phyloP scores from a whole-genome alignment of 768 basidiomycete genomes.

The Leucocoprinus sp. region DNA sequence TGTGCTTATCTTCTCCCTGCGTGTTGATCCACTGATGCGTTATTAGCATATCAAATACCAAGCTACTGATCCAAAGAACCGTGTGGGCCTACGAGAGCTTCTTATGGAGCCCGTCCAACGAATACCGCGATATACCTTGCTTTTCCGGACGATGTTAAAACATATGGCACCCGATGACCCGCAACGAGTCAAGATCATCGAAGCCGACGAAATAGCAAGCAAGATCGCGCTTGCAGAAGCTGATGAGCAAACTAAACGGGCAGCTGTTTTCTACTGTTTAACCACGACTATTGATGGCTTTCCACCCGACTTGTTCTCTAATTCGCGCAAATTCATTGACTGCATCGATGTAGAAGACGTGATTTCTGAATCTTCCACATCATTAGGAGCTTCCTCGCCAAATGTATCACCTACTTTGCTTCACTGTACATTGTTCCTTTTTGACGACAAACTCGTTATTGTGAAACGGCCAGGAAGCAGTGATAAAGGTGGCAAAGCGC shows the following conservation, averaged over 20 bases:
- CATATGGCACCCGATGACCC: constrained; percentile 74
- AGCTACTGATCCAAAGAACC: constrained; percentile 62
- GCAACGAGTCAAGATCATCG: constrained; percentile 68
- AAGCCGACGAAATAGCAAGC: constrained; percentile 83
- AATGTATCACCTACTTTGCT: constrained; percentile 40
- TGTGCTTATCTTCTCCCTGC: constrained; percentile 23
- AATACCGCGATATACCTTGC: constrained; percentile 87
- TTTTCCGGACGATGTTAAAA: constrained; percentile 90
- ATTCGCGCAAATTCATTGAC: constrained; percentile 81
- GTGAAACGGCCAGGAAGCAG: constrained; percentile 76
- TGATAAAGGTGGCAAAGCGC: constrained; percentile 62
- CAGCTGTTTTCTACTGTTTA: constrained; percentile 81
- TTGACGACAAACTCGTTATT: constrained; percentile 90
- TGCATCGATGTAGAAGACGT: constrained; percentile 90
- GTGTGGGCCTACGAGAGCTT: constrained; percentile 82
- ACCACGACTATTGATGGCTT: constrained; percentile 83
- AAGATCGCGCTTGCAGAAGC: constrained; percentile 89
- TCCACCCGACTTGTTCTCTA: constrained; percentile 84
- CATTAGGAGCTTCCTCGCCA: constrained; percentile 35
- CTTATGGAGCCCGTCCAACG: constrained; percentile 96
- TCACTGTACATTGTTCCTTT: constrained; percentile 86
- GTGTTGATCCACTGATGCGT: constrained; percentile 10
- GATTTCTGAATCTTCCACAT: constrained; percentile 40
- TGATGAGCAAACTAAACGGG: constrained; percentile 85
- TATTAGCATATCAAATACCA: constrained; percentile 81